Base-by-base conservation (phyloP, 2,329 filamentous ascomycete species). In the Juglanconis juglandina region DNA sequence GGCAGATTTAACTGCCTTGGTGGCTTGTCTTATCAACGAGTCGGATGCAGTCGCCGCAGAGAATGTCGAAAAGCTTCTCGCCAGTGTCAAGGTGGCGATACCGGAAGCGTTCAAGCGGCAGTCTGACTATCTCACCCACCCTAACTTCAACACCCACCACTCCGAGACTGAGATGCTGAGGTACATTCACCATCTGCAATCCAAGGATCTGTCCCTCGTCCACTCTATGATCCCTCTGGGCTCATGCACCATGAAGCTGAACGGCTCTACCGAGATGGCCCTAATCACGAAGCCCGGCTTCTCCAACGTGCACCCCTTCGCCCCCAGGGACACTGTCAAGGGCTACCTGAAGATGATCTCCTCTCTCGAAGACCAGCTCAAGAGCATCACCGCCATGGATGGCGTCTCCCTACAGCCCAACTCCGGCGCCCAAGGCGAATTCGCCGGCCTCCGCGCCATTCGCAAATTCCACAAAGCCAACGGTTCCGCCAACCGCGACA, bases 241-340 rank as follows among this genome's bases (percentile, higher is more conserved):
- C 24, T 97, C 94, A 1, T 98, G 94, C 80, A 98, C 94, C 13
- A 98, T 98, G 94, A 98, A 98, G 81, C 86, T 97, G 56, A 97
- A 97, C 73, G 91, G 90, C 47, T 95, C 93, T 3, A 91, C 91
- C 0, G 92, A 97, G 78, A 97, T 98, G 94, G 84, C 90, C 14
- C 89, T 93, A 7, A 83, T 97, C 58, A 90, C 90, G 1, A 88
- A 87, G 76, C 86, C 87, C 1, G 85, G 88, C 53, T 91, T 93
- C 69, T 84, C 90, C 47, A 86, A 88, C 63, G 81, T 96, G 39
- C 94, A 98, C 76, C 94, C 94, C 0, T 92, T 92, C 69, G 84
- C 87, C 42, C 89, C 89, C 0, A 69, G 77, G 0, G 77, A 84
- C 50, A 81, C 87, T 65, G 83, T 86, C 35, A 76, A 81, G 64